A percentile compares a stretch with the other conserved stretches of the same genome.
These are phyloP conservation scores for Caryocar brasiliense DNA, from an alignment of 441 rosid genomes.

Conservation along the genomic window DNA sequence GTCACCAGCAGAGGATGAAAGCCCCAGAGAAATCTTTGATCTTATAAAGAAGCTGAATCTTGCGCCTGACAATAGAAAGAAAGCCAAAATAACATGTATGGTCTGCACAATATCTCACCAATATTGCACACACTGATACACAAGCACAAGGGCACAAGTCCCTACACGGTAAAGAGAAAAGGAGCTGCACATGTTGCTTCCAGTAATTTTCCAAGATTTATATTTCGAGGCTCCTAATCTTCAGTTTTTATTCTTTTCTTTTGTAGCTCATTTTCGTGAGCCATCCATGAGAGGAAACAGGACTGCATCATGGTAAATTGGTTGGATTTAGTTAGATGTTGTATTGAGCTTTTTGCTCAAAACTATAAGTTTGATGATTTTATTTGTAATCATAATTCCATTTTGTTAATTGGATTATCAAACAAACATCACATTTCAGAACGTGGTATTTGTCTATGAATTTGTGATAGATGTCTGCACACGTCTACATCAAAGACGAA, in stretches of 20 bases:
- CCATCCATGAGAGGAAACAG: constrained; percentile 35
- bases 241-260: constrained; percentile 1
- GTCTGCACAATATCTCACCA: constrained; percentile 6
- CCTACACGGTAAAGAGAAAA: no score
- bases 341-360: neutral
- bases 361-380: no score
- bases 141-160: no score
- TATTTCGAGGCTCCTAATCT: neutral
- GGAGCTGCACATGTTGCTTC: neutral
- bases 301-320: constrained; percentile 42
- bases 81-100: constrained; percentile 61
- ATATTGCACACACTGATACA: neutral
- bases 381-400: no score
- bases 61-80: constrained; percentile 48
- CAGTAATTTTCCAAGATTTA: neutral
- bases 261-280: constrained; percentile 48
- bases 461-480: no score
- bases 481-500: constrained; percentile 21
- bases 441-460: no score
- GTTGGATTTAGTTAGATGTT: constrained; percentile 8
- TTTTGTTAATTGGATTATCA: no score
- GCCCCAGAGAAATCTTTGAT: constrained; percentile 52
- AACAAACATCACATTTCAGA: no score
- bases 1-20: constrained; percentile 51
- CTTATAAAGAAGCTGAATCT: constrained; percentile 63